phyloP scores from a whole-genome alignment of 2,329 filamentous ascomycete genomes.

The Xylaria sp. region DNA sequence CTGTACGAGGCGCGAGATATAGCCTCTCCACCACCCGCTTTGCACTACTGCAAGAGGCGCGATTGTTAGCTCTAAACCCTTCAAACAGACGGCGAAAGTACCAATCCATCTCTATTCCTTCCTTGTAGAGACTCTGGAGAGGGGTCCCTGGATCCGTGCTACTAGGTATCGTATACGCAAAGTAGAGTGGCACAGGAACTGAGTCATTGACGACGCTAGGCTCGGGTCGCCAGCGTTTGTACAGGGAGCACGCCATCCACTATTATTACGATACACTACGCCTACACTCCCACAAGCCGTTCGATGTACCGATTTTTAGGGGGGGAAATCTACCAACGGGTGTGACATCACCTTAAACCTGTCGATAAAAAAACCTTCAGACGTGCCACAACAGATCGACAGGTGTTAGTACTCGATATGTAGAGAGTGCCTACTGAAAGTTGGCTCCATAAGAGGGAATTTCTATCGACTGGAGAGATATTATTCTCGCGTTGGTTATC shows the following conservation, averaged over 20 bases:
- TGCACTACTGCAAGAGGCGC: constrained; percentile 11
- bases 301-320: neutral
- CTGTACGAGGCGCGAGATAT: neutral
- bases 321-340: neutral
- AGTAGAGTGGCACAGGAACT: constrained; percentile 16
- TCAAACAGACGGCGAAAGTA: neutral
- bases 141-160: constrained; percentile 2
- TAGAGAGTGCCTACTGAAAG: neutral
- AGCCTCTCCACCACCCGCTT: neutral
- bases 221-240: constrained; percentile 25
- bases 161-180: constrained; percentile 4
- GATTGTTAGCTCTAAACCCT: constrained; percentile 5
- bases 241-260: constrained; percentile 20
- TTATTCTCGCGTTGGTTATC: neutral
- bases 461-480: neutral
- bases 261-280: constrained; percentile 6
- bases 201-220: constrained; percentile 34
- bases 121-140: neutral
- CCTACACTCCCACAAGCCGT: neutral
- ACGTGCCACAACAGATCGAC: neutral
- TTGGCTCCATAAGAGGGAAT: neutral
- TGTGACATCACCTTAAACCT: neutral
- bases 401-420: neutral
- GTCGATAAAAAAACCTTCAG: neutral
- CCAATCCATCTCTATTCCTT: neutral